phyloP scores from a whole-genome alignment of 164 flowering plant genomes.

The Vitis labrusca region DNA sequence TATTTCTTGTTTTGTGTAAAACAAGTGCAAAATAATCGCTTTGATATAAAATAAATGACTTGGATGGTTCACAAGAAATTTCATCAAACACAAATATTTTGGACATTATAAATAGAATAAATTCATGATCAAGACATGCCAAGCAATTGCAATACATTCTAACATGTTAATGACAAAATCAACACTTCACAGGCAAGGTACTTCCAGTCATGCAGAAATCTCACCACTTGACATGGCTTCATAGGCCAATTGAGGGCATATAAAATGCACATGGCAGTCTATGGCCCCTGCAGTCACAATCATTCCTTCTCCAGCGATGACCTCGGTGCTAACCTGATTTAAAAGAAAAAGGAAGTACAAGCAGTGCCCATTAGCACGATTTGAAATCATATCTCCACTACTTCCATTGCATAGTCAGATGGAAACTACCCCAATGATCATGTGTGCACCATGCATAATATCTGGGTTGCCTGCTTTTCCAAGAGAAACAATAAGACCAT shows the following conservation, averaged over 20 bases:
- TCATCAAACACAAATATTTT: not conserved
- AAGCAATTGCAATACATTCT: too few species aligned
- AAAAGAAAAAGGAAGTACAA: constrained; percentile 5
- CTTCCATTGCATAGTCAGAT: constrained; percentile 7
- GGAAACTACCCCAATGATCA: constrained; percentile 82
- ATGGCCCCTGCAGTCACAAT: constrained; percentile 95
- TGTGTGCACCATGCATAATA: constrained; percentile 71
- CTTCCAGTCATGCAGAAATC: constrained; percentile 18
- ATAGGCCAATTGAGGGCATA: constrained; percentile 84
- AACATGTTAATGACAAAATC: too few species aligned
- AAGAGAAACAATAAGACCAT: constrained; percentile 53
- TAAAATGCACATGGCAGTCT: constrained; percentile 97
- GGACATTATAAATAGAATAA: not conserved
- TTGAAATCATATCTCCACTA: not conserved
- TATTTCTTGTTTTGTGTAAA: not conserved
- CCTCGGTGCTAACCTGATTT: constrained; percentile 84
- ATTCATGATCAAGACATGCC: too few species aligned
- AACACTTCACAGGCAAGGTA: not conserved
- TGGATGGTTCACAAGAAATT: not conserved
- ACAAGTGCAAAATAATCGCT: not conserved
- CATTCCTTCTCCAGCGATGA: constrained; percentile 91
- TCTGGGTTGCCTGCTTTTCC: constrained; percentile 98
- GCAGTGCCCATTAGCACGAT: not conserved
- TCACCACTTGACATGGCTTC: constrained; percentile 95
- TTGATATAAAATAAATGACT: not conserved